Conservation (phyloP, 805 yeast genomes). For the Candida pini region DNA sequence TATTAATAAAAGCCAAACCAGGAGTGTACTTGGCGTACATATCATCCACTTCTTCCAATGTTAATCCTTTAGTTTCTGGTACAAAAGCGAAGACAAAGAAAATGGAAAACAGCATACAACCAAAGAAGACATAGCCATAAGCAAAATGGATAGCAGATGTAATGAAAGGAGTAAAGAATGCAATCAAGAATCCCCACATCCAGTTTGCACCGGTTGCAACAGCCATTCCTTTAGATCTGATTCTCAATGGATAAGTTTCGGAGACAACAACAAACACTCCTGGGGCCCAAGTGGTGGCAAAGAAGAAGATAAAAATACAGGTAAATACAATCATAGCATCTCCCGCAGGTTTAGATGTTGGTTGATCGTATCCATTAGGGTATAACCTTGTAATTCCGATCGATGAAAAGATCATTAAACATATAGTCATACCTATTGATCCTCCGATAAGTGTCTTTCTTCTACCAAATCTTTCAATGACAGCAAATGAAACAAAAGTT, state of each 20-base stretch:
- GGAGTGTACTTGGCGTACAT: constrained; percentile 35
- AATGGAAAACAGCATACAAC: constrained; percentile 48
- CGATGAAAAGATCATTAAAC: constrained; percentile 55
- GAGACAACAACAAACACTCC: constrained; percentile 60
- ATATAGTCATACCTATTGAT: constrained; percentile 45
- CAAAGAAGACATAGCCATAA: constrained; percentile 53
- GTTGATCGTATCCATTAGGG: constrained; percentile 33
- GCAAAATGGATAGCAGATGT: constrained; percentile 48
- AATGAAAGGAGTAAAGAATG: constrained; percentile 56
- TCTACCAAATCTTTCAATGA: constrained; percentile 53
- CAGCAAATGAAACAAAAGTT: constrained; percentile 46
- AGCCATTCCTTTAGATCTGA: constrained; percentile 58
- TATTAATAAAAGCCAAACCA: constrained; percentile 22
- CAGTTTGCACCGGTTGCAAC: constrained; percentile 62
- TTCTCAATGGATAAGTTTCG: constrained; percentile 64
- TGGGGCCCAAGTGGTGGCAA: constrained; percentile 77
- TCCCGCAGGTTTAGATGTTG: constrained; percentile 48
- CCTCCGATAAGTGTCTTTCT: constrained; percentile 45
- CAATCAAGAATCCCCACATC: constrained; percentile 53
- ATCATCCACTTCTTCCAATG: constrained; percentile 53
- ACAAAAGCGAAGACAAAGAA: constrained; percentile 50
- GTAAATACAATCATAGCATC: constrained; percentile 58
- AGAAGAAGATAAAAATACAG: constrained; percentile 58
- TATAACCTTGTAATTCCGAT: constrained; percentile 50
- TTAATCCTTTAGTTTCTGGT: constrained; percentile 50